Conservation (phyloP, 169 alveolate species). For the Plasmodium ovale region DNA sequence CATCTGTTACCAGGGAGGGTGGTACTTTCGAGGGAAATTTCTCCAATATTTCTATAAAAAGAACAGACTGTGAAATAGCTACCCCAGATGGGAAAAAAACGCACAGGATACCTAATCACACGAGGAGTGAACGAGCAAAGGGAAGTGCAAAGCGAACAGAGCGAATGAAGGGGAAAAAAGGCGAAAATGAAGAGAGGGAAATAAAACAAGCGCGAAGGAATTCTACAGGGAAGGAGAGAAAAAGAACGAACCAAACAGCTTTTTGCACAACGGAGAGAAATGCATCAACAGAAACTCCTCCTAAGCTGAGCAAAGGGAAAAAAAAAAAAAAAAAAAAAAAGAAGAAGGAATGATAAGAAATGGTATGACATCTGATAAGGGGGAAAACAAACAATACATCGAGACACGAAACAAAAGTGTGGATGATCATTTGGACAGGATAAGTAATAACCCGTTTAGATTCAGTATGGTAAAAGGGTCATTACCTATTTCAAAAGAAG, state of each 20-base stretch:
- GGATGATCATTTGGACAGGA: not conserved
- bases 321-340: constrained; percentile 3
- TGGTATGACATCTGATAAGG: not conserved
- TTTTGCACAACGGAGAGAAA: too few species aligned
- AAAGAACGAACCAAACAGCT: too few species aligned
- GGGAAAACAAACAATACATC: not conserved
- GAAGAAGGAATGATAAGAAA: not conserved
- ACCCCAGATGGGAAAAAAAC: constrained; percentile 1
- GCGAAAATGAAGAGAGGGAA: too few species aligned
- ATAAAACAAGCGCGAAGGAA: not conserved
- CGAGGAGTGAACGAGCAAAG: too few species aligned
- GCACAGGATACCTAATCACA: too few species aligned
- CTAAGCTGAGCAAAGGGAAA: not conserved
- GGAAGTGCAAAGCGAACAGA: too few species aligned
- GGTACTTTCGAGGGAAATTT: constrained; percentile 1
- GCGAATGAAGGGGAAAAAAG: too few species aligned
- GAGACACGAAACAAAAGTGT: not conserved
- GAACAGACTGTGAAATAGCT: not conserved
- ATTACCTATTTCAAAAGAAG: too few species aligned
- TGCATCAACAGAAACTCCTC: too few species aligned
- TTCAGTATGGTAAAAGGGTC: too few species aligned
- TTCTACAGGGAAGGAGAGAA: not conserved
- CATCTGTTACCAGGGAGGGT: not conserved
- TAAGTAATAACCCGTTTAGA: not conserved
- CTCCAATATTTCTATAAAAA: constrained; percentile 18